A percentile compares a stretch with the other conserved stretches of the same genome.
Evolutionary conservation across 371 early-diverging fungal species (phyloP).

Genomic region (Paraphysoderma sedebokerense): DNA sequence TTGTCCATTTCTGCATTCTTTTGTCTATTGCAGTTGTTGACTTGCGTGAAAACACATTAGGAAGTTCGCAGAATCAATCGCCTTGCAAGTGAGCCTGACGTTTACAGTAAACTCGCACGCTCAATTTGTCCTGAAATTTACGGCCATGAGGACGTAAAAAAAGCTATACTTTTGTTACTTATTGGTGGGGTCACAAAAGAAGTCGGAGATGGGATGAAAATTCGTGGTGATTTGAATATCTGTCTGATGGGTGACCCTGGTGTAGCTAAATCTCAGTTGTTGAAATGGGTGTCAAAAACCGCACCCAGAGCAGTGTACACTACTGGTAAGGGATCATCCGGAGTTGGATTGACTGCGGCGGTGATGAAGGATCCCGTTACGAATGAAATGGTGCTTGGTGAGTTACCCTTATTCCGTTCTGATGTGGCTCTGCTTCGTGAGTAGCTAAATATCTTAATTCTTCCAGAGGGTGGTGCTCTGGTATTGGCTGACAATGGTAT

Average conservation of each 20-base stretch:
- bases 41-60: too few species aligned
- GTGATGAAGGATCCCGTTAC: conserved; percentile 73
- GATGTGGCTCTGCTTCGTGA: not conserved
- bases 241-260: conserved; percentile 98
- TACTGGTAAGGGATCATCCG: conserved; percentile 79
- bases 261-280: conserved; percentile 85
- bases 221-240: conserved; percentile 90
- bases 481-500: conserved; percentile 83
- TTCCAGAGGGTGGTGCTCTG: conserved; percentile 71
- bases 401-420: conserved; percentile 1
- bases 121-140: conserved; percentile 95
- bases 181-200: conserved; percentile 79
- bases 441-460: not conserved
- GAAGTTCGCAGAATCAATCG: too few species aligned
- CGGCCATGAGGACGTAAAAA: conserved; percentile 93
- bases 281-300: conserved; percentile 71
- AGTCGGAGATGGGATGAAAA: conserved; percentile 80
- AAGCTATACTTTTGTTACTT: conserved; percentile 69
- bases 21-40: too few species aligned
- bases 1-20: too few species aligned
- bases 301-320: conserved; percentile 88
- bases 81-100: conserved; percentile 22
- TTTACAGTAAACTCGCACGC: conserved; percentile 72
- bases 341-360: conserved; percentile 88
- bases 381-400: conserved; percentile 67